Conservation (phyloP, 495 filamentous ascomycete species). For the Xylaria nigripes region DNA sequence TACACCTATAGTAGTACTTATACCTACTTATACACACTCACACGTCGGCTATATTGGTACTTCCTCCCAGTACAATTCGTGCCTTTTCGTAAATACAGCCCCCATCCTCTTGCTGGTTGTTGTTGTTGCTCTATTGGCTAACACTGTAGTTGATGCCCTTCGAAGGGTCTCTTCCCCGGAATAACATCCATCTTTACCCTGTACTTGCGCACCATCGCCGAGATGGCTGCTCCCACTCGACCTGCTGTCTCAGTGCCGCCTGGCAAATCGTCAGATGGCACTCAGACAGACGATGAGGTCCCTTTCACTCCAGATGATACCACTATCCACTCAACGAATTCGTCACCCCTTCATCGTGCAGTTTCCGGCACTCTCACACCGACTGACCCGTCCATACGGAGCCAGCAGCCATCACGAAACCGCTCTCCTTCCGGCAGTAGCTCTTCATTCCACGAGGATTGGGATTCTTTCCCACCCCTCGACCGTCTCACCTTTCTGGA, state of each 20-base stretch:
- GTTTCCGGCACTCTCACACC: conserved; percentile 36
- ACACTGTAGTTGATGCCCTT: conserved; percentile 26
- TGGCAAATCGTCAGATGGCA: conserved; percentile 31
- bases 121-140: not conserved
- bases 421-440: conserved; percentile 69
- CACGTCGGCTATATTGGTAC: not conserved
- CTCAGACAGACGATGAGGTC: conserved; percentile 37
- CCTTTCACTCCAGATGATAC: conserved; percentile 36
- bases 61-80: not conserved
- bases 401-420: conserved; percentile 56
- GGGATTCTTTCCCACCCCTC: conserved; percentile 77
- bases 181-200: conserved; percentile 27
- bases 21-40: not conserved
- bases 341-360: conserved; percentile 33
- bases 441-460: conserved; percentile 78
- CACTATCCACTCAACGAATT: conserved; percentile 29
- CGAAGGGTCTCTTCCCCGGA: conserved; percentile 31
- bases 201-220: conserved; percentile 31
- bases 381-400: conserved; percentile 37
- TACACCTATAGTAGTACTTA: not conserved
- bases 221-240: conserved; percentile 41
- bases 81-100: not conserved
- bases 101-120: not conserved
- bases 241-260: conserved; percentile 19
- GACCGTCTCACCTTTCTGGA: conserved; percentile 90